Evolutionary conservation across 805 yeast genomes (phyloP), one percentile per base, ranked within the genome.

Genomic region (Wickerhamomyces canadensis): DNA sequence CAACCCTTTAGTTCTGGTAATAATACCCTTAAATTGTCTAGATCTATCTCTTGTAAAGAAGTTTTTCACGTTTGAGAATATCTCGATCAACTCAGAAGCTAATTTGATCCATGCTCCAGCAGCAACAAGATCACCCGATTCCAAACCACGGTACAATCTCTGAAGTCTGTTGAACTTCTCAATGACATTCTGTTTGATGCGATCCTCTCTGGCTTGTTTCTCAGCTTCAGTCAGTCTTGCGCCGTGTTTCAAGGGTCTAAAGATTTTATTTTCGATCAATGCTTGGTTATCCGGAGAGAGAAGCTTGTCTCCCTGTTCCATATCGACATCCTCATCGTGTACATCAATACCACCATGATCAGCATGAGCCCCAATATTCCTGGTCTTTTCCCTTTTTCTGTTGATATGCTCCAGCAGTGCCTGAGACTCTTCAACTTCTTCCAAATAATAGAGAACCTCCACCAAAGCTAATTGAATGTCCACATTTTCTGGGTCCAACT

Each of bases 1-100:
- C 21, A 74, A 68, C 24, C 76, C 76, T 37, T 83, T 67, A 18
- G 82, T 72, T 49, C 82, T 74, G 30, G 74, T 65, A 11, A 82
- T 68, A 19, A 78, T 76, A 14, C 89, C 88, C 33, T 75, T 77
- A 54, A 84, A 84, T 16, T 72, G 69, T 35, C 80, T 76, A 11
- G 80, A 80, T 39, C 81, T 73, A 50, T 86, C 94, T 34, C 78
- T 71, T 1, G 89, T 84, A 52, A 85, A 89, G 46, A 93, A 85
- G 49, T 78, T 78, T 43, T 80, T 72, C 11, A 85, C 87, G 38
- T 80, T 74, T 19, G 84, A 76, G 54, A 93, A 89, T 42, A 84
- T 76, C 52, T 88, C 95, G 29, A 91, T 77, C 35, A 93, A 68
- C 47, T 84, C 95, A 3, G 85, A 74, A 0, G 91, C 96, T 5